These are phyloP conservation scores for Phytopythium sindhum DNA, from an alignment of 352 stramenopile genomes.

Conservation along the genomic window DNA sequence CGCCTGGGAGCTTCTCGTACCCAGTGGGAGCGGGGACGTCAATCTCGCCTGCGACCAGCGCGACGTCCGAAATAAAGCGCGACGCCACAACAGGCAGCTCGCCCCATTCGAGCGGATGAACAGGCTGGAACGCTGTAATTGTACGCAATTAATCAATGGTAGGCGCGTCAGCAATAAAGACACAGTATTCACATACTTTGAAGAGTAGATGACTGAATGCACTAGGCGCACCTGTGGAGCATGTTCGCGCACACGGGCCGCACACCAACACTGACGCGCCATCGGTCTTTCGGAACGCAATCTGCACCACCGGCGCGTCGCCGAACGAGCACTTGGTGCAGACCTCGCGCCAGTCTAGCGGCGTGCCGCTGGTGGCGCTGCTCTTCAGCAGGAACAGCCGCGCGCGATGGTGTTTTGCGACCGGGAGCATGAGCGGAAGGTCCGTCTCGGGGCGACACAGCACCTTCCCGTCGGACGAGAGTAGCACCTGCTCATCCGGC, in stretches of 20 bases:
- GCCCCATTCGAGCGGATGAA: conserved; percentile 50
- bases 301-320: conserved; percentile 42
- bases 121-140: conserved; percentile 29
- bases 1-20: conserved; percentile 47
- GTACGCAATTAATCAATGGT: background rate
- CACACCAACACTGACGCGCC: conserved; percentile 38
- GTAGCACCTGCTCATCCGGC: conserved; percentile 51
- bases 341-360: conserved; percentile 53
- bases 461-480: conserved; percentile 42
- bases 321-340: conserved; percentile 64
- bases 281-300: conserved; percentile 33
- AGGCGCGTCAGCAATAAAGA: background rate
- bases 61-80: conserved; percentile 65
- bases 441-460: conserved; percentile 24
- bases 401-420: conserved; percentile 9
- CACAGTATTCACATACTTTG: too few species aligned
- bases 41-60: conserved; percentile 49
- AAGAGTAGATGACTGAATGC: too few species aligned
- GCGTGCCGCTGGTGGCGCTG: conserved; percentile 9
- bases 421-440: conserved; percentile 12
- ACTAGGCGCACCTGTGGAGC: conserved; percentile 41
- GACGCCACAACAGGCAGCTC: conserved; percentile 19
- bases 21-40: conserved; percentile 46
- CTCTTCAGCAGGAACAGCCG: conserved; percentile 45
- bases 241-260: conserved; percentile 57